Evolutionary conservation across 805 yeast genomes (phyloP).

Genomic region (Saccharomycopsis sp.): DNA sequence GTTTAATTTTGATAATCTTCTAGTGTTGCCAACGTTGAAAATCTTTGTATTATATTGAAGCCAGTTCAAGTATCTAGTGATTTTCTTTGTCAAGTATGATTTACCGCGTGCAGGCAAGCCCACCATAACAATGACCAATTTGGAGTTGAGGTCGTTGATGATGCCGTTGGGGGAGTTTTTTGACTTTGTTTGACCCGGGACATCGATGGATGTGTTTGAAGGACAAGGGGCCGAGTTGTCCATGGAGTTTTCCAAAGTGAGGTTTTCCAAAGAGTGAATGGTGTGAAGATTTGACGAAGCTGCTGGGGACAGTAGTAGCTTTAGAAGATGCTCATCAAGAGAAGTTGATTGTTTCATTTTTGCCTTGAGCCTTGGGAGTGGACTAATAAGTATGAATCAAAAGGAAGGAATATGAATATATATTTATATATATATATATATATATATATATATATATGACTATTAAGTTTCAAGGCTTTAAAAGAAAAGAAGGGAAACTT

Average conservation of each 20-base stretch:
- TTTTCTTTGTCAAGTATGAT: constrained; percentile 57
- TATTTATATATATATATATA: no score
- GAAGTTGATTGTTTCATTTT: no score
- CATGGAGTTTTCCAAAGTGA: constrained; percentile 16
- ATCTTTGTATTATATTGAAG: constrained; percentile 53
- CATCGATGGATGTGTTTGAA: constrained; percentile 67
- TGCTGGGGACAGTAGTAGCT: neutral
- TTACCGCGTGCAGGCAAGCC: constrained; percentile 71
- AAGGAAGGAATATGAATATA: no score
- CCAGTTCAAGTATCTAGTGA: constrained; percentile 56
- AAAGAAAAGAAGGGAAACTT: no score
- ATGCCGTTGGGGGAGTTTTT: constrained; percentile 69
- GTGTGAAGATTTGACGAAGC: constrained; percentile 10
- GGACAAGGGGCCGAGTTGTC: constrained; percentile 10
- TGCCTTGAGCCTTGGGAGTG: no score
- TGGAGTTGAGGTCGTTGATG: constrained; percentile 30
- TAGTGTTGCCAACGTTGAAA: constrained; percentile 61
- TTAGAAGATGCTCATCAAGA: no score
- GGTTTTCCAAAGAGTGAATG: constrained; percentile 9
- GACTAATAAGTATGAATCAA: no score
- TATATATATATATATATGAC: no score
- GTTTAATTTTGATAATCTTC: constrained; percentile 42
- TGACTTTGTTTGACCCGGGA: constrained; percentile 84
- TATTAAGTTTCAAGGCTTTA: no score
- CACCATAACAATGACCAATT: constrained; percentile 59